Evolutionary conservation across 495 filamentous ascomycete species (phyloP).

Genomic region (Melanomma pulvis-pyrius): DNA sequence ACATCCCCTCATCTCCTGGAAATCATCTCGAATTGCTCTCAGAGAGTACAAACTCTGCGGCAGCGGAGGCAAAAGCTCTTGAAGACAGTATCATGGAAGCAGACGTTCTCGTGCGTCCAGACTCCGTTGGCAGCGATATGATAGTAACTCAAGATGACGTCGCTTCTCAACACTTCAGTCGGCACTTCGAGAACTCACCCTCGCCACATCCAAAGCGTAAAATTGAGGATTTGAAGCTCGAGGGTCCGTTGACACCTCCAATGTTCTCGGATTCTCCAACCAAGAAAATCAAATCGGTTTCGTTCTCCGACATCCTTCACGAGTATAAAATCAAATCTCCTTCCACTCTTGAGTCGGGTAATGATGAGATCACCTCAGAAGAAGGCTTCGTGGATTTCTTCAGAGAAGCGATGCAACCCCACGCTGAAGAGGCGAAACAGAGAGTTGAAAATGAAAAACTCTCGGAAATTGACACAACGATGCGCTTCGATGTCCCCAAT

Average conservation of each 20-base stretch:
- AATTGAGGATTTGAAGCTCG: slow-evolving; percentile 47
- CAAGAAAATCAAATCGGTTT: slow-evolving; percentile 45
- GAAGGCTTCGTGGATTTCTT: slow-evolving; percentile 49
- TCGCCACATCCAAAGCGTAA: slow-evolving; percentile 39
- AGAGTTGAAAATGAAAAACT: slow-evolving; percentile 65
- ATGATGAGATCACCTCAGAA: slow-evolving; percentile 35
- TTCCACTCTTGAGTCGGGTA: slow-evolving; percentile 29
- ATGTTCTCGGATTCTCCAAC: slow-evolving; percentile 34
- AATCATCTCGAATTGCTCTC: slow-evolving; percentile 59
- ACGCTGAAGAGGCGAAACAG: slow-evolving; percentile 48
- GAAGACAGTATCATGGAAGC: slow-evolving; percentile 49
- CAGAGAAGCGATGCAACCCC: slow-evolving; percentile 49
- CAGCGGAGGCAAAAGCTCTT: slow-evolving; percentile 52
- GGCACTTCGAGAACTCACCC: slow-evolving; percentile 26
- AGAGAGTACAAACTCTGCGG: slow-evolving; percentile 52
- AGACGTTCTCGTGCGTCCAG: slow-evolving; percentile 39
- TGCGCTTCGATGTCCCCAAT: slow-evolving; percentile 59
- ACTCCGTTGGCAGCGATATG: slow-evolving; percentile 36
- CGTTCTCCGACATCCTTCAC: slow-evolving; percentile 44
- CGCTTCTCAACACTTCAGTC: slow-evolving; percentile 31
- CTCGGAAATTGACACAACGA: slow-evolving; percentile 58
- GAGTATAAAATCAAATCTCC: slow-evolving; percentile 40
- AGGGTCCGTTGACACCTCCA: slow-evolving; percentile 48
- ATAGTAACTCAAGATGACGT: slow-evolving; percentile 27
- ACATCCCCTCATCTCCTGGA: slow-evolving; percentile 51